Evolutionary conservation across 164 flowering plant genomes (phyloP).

Genomic region (Saururus chinensis): DNA sequence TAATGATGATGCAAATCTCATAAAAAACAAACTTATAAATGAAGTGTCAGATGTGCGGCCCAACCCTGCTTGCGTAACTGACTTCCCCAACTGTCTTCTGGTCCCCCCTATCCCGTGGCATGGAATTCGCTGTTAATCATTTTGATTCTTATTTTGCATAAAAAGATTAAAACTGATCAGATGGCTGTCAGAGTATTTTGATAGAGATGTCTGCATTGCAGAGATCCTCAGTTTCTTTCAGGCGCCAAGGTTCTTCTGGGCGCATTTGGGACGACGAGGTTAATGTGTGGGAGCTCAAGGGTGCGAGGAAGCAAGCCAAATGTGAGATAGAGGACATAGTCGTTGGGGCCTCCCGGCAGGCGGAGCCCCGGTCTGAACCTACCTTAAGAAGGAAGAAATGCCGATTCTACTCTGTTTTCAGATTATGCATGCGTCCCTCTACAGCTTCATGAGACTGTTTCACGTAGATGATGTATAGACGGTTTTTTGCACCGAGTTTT

Average conservation of each 20-base stretch:
- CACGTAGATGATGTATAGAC: background rate
- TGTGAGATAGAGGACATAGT: background rate
- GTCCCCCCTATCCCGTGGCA: too few species aligned
- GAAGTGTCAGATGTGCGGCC: too few species aligned
- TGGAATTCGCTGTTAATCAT: too few species aligned
- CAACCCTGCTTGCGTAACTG: too few species aligned
- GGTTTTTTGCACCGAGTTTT: background rate
- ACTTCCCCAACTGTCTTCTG: too few species aligned
- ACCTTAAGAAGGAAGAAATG: background rate
- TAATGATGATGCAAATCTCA: too few species aligned
- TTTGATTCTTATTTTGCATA: too few species aligned
- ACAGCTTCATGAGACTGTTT: background rate
- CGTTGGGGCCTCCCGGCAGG: background rate
- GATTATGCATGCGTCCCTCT: background rate
- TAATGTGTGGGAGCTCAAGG: constrained; percentile 16
- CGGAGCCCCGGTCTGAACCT: background rate
- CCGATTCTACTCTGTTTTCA: background rate
- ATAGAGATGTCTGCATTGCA: constrained; percentile 36
- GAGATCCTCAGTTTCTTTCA: constrained; percentile 57
- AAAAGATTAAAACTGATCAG: background rate
- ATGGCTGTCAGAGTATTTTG: background rate
- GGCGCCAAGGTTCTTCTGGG: constrained; percentile 81
- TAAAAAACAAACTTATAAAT: too few species aligned
- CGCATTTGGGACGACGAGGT: constrained; percentile 64
- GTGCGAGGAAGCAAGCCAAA: background rate